Evolutionary conservation across 164 flowering plant genomes (phyloP).

Genomic region (Piper longum): DNA sequence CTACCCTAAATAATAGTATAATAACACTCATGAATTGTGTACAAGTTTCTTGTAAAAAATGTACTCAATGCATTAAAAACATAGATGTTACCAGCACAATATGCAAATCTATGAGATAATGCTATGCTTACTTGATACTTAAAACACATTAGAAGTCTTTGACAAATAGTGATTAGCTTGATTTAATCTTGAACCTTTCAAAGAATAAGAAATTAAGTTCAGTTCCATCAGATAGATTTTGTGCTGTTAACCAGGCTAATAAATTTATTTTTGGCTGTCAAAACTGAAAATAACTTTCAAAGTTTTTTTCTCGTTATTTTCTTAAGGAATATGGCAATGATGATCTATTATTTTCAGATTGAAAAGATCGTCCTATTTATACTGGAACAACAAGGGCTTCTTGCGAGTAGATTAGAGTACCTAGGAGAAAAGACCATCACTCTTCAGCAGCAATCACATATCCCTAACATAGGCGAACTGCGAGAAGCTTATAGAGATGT

Average conservation of each 20-base stretch:
- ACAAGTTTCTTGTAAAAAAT: too few species aligned
- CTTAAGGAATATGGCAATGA: neutral
- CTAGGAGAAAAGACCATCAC: conserved; percentile 35
- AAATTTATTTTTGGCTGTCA: neutral
- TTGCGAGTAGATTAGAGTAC: conserved; percentile 41
- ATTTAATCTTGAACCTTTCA: neutral
- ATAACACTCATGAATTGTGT: too few species aligned
- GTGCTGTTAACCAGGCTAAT: neutral
- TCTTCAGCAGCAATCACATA: conserved; percentile 23
- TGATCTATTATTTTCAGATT: conserved; percentile 29
- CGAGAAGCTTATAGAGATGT: conserved; percentile 50
- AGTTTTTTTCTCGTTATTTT: too few species aligned
- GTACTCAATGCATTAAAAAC: too few species aligned
- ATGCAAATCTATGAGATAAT: too few species aligned
- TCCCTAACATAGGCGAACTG: conserved; percentile 26
- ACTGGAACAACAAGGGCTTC: conserved; percentile 67
- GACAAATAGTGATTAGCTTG: neutral
- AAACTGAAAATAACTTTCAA: neutral
- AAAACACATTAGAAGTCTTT: neutral
- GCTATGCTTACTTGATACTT: too few species aligned
- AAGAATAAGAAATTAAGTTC: neutral
- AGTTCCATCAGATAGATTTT: neutral
- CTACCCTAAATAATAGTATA: too few species aligned
- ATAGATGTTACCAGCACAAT: too few species aligned
- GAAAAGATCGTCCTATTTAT: conserved; percentile 66